A percentile compares a stretch with the other conserved stretches of the same genome.
phyloP scores from a whole-genome alignment of 2,329 filamentous ascomycete genomes.

The Ceratocystis ficicola region DNA sequence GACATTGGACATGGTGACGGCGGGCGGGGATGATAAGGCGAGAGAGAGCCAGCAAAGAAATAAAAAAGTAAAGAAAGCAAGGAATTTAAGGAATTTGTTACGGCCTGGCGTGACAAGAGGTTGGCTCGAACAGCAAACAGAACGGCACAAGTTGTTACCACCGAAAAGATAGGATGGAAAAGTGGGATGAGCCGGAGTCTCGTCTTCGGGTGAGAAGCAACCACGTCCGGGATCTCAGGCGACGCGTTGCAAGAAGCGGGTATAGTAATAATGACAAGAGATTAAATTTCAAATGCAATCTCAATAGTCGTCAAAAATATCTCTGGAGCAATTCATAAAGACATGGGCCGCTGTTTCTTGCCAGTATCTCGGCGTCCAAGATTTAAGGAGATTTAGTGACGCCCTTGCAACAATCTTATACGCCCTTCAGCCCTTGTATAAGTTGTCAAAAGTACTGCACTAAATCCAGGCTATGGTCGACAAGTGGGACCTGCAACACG shows the following conservation, averaged over 20 bases:
- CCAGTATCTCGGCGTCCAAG: not conserved
- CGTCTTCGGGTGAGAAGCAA: not conserved
- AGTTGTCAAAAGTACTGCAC: conserved; percentile 9
- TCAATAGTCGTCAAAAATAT: not conserved
- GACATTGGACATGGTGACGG: conserved; percentile 38
- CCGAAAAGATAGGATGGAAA: not conserved
- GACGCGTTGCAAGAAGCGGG: not conserved
- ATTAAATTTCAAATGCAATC: not conserved
- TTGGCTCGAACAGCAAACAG: not conserved
- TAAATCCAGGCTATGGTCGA: not conserved
- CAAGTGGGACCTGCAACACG: not conserved
- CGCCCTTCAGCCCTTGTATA: conserved; percentile 3
- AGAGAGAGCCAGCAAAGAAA: not conserved
- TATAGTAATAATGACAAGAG: not conserved
- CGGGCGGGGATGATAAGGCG: not conserved
- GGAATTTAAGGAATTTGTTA: not conserved
- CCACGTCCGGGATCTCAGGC: not conserved
- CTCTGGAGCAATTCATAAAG: no score
- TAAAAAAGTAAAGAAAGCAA: not conserved
- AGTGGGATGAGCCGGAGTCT: conserved; percentile 1
- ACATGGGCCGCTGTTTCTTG: not conserved
- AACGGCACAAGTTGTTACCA: not conserved
- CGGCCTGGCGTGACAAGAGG: not conserved
- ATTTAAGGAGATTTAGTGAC: not conserved
- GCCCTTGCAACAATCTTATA: conserved; percentile 1